Evolutionary conservation across 2,329 filamentous ascomycete genomes (phyloP).

Genomic region (Fusarium sacchari): DNA sequence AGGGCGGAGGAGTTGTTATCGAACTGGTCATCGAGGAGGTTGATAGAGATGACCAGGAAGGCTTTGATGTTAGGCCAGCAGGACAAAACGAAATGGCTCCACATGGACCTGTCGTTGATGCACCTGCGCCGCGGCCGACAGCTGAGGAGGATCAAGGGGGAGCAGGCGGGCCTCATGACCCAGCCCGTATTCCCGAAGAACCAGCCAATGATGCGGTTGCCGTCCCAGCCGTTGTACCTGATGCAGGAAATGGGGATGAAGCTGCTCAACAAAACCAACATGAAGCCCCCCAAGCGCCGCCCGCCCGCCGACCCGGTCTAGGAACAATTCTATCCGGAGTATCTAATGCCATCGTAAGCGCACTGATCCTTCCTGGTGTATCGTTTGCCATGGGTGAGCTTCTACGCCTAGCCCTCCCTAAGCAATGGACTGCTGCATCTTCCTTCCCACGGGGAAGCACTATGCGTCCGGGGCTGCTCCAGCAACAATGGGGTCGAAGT

Average conservation of each 20-base stretch:
- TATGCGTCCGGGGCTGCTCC: conserved; percentile 73
- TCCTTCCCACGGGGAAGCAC: conserved; percentile 37
- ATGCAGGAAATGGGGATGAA: conserved; percentile 3
- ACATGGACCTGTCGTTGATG: conserved; percentile 6
- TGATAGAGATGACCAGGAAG: conserved; percentile 56
- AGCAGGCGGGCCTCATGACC: background rate
- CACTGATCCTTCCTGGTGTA: conserved; percentile 82
- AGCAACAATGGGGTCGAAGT: conserved; percentile 88
- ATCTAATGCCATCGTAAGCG: conserved; percentile 61
- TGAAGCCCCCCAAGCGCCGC: conserved; percentile 50
- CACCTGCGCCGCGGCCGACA: background rate
- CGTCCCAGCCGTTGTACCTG: background rate
- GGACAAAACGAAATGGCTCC: conserved; percentile 22
- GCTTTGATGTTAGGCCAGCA: conserved; percentile 36
- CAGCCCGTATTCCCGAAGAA: background rate
- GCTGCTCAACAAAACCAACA: conserved; percentile 36
- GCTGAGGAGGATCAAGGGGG: conserved; percentile 4
- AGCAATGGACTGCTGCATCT: conserved; percentile 67
- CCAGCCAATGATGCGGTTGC: background rate
- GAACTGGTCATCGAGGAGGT: conserved; percentile 50
- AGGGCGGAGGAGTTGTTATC: conserved; percentile 46
- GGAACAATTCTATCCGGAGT: conserved; percentile 54
- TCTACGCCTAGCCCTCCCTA: conserved; percentile 74
- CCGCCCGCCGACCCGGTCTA: conserved; percentile 48
- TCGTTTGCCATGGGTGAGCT: conserved; percentile 82